Evolutionary conservation across 495 filamentous ascomycete genomes (phyloP).

Genomic region (Tetracladium setigerum): DNA sequence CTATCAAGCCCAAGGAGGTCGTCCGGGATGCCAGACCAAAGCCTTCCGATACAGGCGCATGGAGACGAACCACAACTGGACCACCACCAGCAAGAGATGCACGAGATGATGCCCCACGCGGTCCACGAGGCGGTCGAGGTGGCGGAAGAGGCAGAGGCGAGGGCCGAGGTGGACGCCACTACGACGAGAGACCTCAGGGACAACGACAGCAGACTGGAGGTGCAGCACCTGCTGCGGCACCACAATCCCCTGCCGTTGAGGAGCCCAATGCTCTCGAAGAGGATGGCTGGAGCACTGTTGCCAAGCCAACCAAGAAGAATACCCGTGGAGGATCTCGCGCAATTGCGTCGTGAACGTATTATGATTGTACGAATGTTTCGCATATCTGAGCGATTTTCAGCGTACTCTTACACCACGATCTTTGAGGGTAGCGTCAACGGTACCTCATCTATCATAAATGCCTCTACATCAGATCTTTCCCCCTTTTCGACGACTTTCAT

Average conservation of each 20-base stretch:
- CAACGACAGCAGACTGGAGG: slow-evolving; percentile 36
- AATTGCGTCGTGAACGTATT: slow-evolving; percentile 16
- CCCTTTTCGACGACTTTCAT: slow-evolving; percentile 21
- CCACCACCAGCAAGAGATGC: slow-evolving; percentile 21
- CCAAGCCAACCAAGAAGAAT: slow-evolving; percentile 42
- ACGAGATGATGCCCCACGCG: slow-evolving; percentile 19
- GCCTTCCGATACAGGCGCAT: slow-evolving; percentile 42
- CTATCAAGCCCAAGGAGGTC: slow-evolving; percentile 36
- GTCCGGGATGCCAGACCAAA: slow-evolving; percentile 27
- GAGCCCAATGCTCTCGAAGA: slow-evolving; percentile 44
- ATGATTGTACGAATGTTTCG: slow-evolving; percentile 9
- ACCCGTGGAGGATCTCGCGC: slow-evolving; percentile 32
- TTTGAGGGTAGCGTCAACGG: not conserved
- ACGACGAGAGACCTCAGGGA: slow-evolving; percentile 22
- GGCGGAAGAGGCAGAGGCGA: slow-evolving; percentile 31
- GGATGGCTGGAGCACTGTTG: slow-evolving; percentile 74
- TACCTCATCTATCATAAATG: slow-evolving; percentile 4
- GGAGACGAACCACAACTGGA: slow-evolving; percentile 38
- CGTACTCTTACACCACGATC: slow-evolving; percentile 20
- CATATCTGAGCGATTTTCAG: slow-evolving; percentile 12
- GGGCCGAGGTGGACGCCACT: slow-evolving; percentile 31
- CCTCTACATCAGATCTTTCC: slow-evolving; percentile 11
- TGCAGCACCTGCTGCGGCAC: slow-evolving; percentile 21
- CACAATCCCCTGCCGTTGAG: slow-evolving; percentile 26
- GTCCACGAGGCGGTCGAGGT: slow-evolving; percentile 31